Percentiles rank a stretch among this genome's conserved stretches.
Evolutionary conservation across 768 basidiomycete genomes (phyloP).

Genomic region (Tulasnella calospora): DNA sequence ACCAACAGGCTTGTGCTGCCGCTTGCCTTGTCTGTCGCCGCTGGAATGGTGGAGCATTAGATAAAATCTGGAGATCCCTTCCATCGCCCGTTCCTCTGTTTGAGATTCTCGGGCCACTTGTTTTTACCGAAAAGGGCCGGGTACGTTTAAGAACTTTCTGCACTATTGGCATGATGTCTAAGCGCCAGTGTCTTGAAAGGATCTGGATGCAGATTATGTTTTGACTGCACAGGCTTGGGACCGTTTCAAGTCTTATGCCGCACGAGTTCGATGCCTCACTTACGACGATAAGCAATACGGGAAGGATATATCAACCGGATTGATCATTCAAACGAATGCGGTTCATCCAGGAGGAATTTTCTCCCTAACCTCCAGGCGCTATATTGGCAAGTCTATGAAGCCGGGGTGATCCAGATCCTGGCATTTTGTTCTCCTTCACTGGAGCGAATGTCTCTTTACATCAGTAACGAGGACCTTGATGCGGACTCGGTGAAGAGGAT

Average conservation of each 20-base stretch:
- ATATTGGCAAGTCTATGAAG: not conserved
- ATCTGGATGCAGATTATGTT: not conserved
- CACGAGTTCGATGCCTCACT: not conserved
- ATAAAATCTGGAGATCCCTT: slow-evolving; percentile 8
- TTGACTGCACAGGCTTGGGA: not conserved
- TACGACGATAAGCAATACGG: not conserved
- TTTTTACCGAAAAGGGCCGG: not conserved
- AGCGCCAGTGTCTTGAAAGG: not conserved
- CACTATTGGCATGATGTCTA: not conserved
- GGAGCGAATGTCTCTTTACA: not conserved
- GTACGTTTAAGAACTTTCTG: not conserved
- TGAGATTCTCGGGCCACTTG: not conserved
- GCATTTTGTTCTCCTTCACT: not conserved
- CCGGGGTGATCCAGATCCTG: not conserved
- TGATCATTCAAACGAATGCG: not conserved
- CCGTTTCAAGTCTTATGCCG: not conserved
- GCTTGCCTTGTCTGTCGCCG: not conserved
- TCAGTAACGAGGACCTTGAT: not conserved
- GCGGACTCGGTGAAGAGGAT: not conserved
- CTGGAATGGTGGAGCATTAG: slow-evolving; percentile 8
- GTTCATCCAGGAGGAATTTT: not conserved
- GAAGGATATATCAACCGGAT: not conserved
- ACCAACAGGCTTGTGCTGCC: not conserved
- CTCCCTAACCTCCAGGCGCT: not conserved
- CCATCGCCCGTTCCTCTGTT: not conserved